These are phyloP conservation scores for Blastobotrys niveus DNA, from an alignment of 1,139 yeast genomes.

Conservation along the genomic window DNA sequence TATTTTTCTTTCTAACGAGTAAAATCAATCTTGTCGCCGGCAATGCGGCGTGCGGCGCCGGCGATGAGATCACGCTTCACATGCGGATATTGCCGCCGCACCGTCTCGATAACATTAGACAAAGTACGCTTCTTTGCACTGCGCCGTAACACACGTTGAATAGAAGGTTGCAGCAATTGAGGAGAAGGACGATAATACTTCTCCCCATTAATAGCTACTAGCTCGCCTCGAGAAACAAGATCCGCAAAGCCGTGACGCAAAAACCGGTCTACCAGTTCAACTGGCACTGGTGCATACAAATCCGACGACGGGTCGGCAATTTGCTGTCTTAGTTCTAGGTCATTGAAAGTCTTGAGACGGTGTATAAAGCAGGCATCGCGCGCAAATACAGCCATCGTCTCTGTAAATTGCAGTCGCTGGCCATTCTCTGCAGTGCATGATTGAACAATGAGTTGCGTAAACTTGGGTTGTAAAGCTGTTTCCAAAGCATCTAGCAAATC, in stretches of 20 bases:
- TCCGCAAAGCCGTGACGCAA: neutral
- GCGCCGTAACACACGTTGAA: too few species aligned
- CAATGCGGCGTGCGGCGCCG: too few species aligned
- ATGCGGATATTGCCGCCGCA: too few species aligned
- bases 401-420: neutral
- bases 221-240: neutral
- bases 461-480: neutral
- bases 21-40: too few species aligned
- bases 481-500: neutral
- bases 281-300: neutral
- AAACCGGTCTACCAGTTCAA: neutral
- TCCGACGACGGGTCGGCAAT: slow-evolving; percentile 2
- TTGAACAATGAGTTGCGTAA: neutral
- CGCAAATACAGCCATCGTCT: slow-evolving; percentile 1
- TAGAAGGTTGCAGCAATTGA: neutral
- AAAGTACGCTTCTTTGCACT: too few species aligned
- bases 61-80: too few species aligned
- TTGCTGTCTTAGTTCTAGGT: neutral
- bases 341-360: neutral
- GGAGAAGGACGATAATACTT: neutral
- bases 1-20: too few species aligned
- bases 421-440: neutral
- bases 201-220: neutral
- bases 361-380: slow-evolving; percentile 4
- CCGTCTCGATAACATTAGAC: too few species aligned